phyloP scores from a whole-genome alignment of 176 grass and related monocot genomes.

The Musa troglodytarum region DNA sequence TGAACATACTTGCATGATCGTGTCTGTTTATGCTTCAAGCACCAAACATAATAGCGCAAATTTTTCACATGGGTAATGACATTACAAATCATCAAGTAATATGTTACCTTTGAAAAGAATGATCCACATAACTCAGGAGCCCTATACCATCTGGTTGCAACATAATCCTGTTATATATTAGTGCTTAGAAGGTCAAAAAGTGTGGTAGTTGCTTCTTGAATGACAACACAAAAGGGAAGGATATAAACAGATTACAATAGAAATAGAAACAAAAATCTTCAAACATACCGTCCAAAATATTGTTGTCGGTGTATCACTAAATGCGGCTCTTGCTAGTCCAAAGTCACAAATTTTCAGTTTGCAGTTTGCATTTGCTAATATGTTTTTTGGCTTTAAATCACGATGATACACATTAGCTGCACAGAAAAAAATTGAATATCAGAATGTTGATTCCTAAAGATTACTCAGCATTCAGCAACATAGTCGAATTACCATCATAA shows the following conservation, averaged over 20 bases:
- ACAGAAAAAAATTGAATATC: not conserved
- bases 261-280: not conserved
- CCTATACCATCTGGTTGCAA: conserved; percentile 97
- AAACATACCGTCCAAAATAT: conserved; percentile 93
- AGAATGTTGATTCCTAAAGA: not conserved
- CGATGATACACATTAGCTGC: conserved; percentile 99
- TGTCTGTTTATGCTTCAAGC: not conserved
- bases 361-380: conserved; percentile 96
- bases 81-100: conserved; percentile 5
- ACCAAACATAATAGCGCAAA: not conserved
- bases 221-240: no score
- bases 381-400: conserved; percentile 96
- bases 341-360: conserved; percentile 99
- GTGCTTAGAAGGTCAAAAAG: not conserved
- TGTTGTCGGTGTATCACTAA: conserved; percentile 72
- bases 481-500: not conserved
- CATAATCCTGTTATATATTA: conserved; percentile 72
- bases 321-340: conserved; percentile 93
- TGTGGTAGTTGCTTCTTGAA: not conserved
- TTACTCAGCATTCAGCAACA: not conserved
- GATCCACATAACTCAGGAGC: conserved; percentile 93
- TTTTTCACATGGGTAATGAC: not conserved
- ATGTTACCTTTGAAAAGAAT: conserved; percentile 89
- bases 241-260: conserved; percentile 1
- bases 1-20: not conserved